Percentiles rank a stretch among this genome's conserved stretches.
Evolutionary conservation across 768 basidiomycete genomes (phyloP).

Genomic region (Lentinula raphanica): DNA sequence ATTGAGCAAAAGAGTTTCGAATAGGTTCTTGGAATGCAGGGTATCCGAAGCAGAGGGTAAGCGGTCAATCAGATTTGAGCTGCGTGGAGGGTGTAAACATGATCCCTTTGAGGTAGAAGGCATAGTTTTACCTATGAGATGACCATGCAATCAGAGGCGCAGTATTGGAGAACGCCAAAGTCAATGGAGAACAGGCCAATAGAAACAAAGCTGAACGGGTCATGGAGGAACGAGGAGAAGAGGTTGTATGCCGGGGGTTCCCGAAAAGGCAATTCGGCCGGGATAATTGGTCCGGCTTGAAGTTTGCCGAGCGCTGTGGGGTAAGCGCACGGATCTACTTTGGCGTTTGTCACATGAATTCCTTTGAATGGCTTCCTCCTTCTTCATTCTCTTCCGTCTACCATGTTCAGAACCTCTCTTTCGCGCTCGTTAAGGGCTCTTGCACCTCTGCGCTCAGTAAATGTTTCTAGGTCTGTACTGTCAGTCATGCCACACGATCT

Average conservation of each 20-base stretch:
- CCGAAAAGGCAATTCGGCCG: not conserved
- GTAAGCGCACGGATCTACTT: not conserved
- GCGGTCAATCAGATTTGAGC: conserved; percentile 43
- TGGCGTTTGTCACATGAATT: not conserved
- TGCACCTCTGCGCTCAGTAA: not conserved
- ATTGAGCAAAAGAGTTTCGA: conserved; percentile 38
- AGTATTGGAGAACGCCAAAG: conserved; percentile 56
- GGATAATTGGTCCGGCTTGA: not conserved
- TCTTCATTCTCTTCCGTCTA: not conserved
- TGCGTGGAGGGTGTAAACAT: conserved; percentile 19
- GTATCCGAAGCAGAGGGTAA: conserved; percentile 22
- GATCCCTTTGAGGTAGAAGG: not conserved
- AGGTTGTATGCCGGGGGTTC: not conserved
- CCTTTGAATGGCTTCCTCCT: not conserved
- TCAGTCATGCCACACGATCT: not conserved
- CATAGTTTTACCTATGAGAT: conserved; percentile 45
- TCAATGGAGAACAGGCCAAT: conserved; percentile 40
- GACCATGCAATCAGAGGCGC: conserved; percentile 70
- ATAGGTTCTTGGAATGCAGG: conserved; percentile 28
- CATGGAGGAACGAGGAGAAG: not conserved
- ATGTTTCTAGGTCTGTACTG: not conserved
- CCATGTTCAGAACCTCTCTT: conserved; percentile 6
- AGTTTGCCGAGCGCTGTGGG: not conserved
- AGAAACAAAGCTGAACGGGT: conserved; percentile 15
- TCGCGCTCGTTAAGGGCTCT: not conserved